phyloP scores from a whole-genome alignment of 2,329 filamentous ascomycete species.

The Fusarium coicis region DNA sequence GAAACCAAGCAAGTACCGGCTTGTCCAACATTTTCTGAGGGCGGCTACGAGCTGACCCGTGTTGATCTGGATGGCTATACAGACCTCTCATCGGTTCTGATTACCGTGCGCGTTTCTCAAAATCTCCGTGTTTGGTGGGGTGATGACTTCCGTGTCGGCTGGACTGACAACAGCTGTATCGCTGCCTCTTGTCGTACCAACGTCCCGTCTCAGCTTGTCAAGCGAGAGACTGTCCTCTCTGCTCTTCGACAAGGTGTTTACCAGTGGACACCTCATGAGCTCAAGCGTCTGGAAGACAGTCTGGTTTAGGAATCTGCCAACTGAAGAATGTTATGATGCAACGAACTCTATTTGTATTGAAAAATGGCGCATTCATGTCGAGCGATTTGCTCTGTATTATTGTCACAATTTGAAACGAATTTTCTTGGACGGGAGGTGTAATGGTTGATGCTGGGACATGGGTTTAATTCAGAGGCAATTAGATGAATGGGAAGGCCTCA shows the following conservation, averaged over 20 bases:
- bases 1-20: slow-evolving; percentile 53
- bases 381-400: slow-evolving; percentile 46
- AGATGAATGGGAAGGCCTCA: slow-evolving; percentile 41
- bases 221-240: slow-evolving; percentile 48
- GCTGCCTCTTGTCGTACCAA: slow-evolving; percentile 51
- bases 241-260: slow-evolving; percentile 49
- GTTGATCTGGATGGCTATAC: slow-evolving; percentile 52
- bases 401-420: slow-evolving; percentile 48
- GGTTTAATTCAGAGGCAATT: slow-evolving; percentile 46
- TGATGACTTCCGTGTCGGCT: slow-evolving; percentile 54
- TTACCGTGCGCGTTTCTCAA: slow-evolving; percentile 52
- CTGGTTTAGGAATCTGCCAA: slow-evolving; percentile 46
- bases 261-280: slow-evolving; percentile 48
- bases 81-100: slow-evolving; percentile 53
- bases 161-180: slow-evolving; percentile 55
- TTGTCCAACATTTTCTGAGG: slow-evolving; percentile 49
- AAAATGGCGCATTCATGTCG: slow-evolving; percentile 41
- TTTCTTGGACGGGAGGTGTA: slow-evolving; percentile 51
- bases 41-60: slow-evolving; percentile 49
- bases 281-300: slow-evolving; percentile 48
- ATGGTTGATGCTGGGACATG: slow-evolving; percentile 46
- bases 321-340: slow-evolving; percentile 36
- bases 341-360: slow-evolving; percentile 15
- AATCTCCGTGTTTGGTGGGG: slow-evolving; percentile 55
- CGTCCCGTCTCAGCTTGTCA: slow-evolving; percentile 41